Evolutionary conservation across 345 rosid species (phyloP), one percentile per base, ranked within the genome.

Genomic region (Salix suchowensis): DNA sequence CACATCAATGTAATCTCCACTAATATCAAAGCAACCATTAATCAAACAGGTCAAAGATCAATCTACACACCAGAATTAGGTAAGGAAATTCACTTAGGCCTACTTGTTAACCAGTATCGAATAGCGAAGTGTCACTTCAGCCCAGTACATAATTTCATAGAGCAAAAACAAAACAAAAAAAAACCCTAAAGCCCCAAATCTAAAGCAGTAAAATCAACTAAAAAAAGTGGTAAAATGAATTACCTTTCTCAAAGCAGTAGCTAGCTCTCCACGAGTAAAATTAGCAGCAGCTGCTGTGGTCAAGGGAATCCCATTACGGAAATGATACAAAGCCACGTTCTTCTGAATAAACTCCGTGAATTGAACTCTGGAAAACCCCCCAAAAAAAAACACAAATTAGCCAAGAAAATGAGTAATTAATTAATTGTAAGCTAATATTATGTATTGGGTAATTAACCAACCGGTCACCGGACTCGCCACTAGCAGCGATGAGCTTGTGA

Each of bases 381-480:
- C 46, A 2, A 2, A 30, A 30, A 14, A 28, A 46, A 66, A 73
- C 1, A 5, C 42, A 62, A 26, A 46, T 37, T 21, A 28, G n/a
- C 19, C 32, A 44, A 24, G 6, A 24, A 14, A 42, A 30, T 1
- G 14, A 46, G 21, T 7, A 34, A 46, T 11, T 4, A 12, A 44
- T 2, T 4, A 70, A 46, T 19, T 15, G 30, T 0, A 42, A 26
- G 42, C 23, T 58, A 23, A 58, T 10, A 58, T n/a, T 9, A 9
- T 23, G 14, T 21, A n/a, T 18, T n/a, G 52, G 10, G 26, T 0
- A 37, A 13, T 48, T 39, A 23, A 37, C 28, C 10, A 6, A 93
- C 97, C 97, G 83, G 82, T 95, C 98, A 64, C 98, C 98, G 46
- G 99, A 84, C 88, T 93, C 98, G 30, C 99, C 99, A 73, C 98